Percentiles rank a stretch among this genome's conserved stretches.
phyloP scores from a whole-genome alignment of 345 rosid species.

The Melastoma malabathricum region DNA sequence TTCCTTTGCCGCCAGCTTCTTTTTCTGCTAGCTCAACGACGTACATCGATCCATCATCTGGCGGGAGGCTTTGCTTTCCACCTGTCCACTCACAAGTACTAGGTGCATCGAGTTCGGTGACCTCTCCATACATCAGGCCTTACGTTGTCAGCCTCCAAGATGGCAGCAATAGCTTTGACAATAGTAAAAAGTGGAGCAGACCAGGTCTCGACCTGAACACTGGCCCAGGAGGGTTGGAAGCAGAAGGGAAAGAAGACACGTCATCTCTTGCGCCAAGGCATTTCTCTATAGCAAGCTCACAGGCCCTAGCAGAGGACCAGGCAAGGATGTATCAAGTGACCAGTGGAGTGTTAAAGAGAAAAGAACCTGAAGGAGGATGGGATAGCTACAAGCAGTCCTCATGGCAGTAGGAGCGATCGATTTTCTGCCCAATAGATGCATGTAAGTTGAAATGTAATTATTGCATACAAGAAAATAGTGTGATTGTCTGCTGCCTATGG shows the following conservation, averaged over 20 bases:
- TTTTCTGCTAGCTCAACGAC: constrained; percentile 60
- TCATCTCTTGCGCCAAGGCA: constrained; percentile 34
- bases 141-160: constrained; percentile 51
- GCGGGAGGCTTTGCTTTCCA: constrained; percentile 53
- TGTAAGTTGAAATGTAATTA: constrained; percentile 19
- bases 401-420: constrained; percentile 48
- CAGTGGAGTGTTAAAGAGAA: constrained; percentile 57
- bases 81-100: constrained; percentile 47
- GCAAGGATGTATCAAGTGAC: constrained; percentile 57
- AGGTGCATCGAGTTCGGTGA: constrained; percentile 38
- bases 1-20: constrained; percentile 45
- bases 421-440: constrained; percentile 19
- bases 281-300: constrained; percentile 35
- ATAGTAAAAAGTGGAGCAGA: constrained; percentile 55
- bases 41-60: constrained; percentile 54
- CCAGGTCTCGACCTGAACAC: constrained; percentile 69
- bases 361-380: constrained; percentile 94
- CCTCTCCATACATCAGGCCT: constrained; percentile 50
- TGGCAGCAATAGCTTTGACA: constrained; percentile 30
- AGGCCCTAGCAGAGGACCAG: constrained; percentile 49
- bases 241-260: constrained; percentile 57
- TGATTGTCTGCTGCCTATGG: too few relatives aligned
- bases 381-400: constrained; percentile 65
- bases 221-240: constrained; percentile 60
- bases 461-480: too few relatives aligned